Conservation (phyloP, 2,329 filamentous ascomycete genomes). For the Catunica adiposa region DNA sequence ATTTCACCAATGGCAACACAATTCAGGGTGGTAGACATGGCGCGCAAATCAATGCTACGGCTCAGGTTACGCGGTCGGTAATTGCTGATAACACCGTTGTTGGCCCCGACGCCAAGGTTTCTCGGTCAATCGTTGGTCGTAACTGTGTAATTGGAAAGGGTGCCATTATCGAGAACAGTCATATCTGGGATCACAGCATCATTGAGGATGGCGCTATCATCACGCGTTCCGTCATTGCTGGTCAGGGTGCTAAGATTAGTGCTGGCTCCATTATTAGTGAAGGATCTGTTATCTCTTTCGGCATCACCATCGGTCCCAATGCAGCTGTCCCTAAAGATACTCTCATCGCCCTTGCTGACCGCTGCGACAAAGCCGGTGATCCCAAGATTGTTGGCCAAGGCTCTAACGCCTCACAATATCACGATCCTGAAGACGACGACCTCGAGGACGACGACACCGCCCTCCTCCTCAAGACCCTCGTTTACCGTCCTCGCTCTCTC, state of each 20-base stretch:
- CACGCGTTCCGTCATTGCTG: constrained; percentile 58
- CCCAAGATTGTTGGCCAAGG: constrained; percentile 28
- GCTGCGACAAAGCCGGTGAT: constrained; percentile 21
- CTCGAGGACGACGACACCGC: constrained; percentile 33
- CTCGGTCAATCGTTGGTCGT: constrained; percentile 65
- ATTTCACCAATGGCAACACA: constrained; percentile 21
- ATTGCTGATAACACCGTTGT: constrained; percentile 63
- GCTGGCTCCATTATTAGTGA: constrained; percentile 50
- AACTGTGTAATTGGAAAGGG: constrained; percentile 76
- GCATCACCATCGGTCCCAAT: constrained; percentile 53
- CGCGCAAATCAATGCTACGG: constrained; percentile 57
- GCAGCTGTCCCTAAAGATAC: constrained; percentile 27
- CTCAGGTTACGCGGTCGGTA: constrained; percentile 52
- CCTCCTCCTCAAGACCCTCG: constrained; percentile 38
- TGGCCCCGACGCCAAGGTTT: constrained; percentile 52
- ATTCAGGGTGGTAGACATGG: constrained; percentile 45
- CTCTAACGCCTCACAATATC: constrained; percentile 35
- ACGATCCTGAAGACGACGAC: constrained; percentile 32
- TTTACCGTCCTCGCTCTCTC: constrained; percentile 35
- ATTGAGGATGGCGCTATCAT: constrained; percentile 62
- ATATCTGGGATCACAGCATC: constrained; percentile 71
- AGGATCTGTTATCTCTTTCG: constrained; percentile 66
- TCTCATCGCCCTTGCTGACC: constrained; percentile 20
- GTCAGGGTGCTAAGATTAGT: constrained; percentile 48
- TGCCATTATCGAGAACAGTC: constrained; percentile 61